A percentile compares a stretch with the other conserved stretches of the same genome.
phyloP scores from a whole-genome alignment of 139 green algal genomes.

The Desmodesmus armatus region DNA sequence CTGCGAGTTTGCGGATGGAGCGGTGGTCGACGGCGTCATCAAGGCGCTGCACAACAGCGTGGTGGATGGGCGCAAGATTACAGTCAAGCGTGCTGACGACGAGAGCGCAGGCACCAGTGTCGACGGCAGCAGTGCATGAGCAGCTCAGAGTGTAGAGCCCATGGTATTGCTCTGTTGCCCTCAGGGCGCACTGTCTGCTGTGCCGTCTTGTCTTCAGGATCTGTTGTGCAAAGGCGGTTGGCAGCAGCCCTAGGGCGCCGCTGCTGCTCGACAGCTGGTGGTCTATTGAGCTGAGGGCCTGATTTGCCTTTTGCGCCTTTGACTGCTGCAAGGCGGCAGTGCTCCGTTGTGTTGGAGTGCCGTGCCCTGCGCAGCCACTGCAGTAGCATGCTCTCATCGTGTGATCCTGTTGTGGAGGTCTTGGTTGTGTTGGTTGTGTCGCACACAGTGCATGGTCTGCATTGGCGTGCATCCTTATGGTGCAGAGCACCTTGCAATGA shows the following conservation, averaged over 20 bases:
- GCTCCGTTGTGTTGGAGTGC: not conserved
- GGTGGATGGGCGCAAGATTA: constrained; percentile 39
- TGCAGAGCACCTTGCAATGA: too few relatives aligned
- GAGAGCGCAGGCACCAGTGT: not conserved
- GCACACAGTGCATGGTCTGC: too few relatives aligned
- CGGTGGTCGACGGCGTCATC: constrained; percentile 34
- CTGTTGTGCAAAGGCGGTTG: too few relatives aligned
- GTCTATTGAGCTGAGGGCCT: too few relatives aligned
- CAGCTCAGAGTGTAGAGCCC: not conserved
- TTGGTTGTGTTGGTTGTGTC: too few relatives aligned
- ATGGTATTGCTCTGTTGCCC: too few relatives aligned
- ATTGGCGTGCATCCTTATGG: too few relatives aligned
- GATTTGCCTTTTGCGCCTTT: not conserved
- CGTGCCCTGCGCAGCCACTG: not conserved
- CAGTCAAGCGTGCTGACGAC: constrained; percentile 32
- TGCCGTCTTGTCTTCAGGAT: too few relatives aligned
- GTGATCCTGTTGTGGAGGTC: too few relatives aligned
- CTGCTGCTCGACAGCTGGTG: too few relatives aligned
- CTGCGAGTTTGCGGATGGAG: constrained; percentile 37
- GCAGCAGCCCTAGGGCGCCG: too few relatives aligned
- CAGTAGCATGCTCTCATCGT: not conserved
- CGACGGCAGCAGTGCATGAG: not conserved
- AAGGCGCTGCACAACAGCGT: constrained; percentile 40
- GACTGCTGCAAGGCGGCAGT: not conserved
- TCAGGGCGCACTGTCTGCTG: too few relatives aligned